phyloP scores from a whole-genome alignment of 805 yeast species.

The Blastobotrys parvus region DNA sequence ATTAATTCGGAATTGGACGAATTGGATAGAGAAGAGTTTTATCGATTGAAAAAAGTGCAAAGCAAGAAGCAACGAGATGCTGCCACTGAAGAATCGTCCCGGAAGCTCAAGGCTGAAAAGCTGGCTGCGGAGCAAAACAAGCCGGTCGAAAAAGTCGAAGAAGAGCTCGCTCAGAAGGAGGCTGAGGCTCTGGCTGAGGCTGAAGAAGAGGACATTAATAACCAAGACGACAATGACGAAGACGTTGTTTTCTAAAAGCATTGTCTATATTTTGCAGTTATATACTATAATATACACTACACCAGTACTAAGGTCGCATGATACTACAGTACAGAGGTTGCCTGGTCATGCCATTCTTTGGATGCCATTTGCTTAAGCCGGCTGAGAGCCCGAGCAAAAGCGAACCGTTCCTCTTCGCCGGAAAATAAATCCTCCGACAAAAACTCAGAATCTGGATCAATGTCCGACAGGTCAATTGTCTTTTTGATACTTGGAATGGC shows the following conservation, averaged over 20 bases:
- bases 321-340: not conserved
- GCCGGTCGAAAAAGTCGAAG: constrained; percentile 13
- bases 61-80: constrained; percentile 82
- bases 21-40: constrained; percentile 96
- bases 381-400: constrained; percentile 90
- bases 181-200: not conserved
- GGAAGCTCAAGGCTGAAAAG: constrained; percentile 8
- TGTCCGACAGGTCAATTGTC: constrained; percentile 43
- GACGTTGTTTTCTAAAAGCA: constrained; percentile 33
- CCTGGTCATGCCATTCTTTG: constrained; percentile 57
- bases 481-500: constrained; percentile 41
- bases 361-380: constrained; percentile 92
- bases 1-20: constrained; percentile 96
- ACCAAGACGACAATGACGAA: constrained; percentile 34
- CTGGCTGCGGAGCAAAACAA: constrained; percentile 21
- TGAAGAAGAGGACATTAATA: not conserved
- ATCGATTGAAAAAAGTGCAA: constrained; percentile 91
- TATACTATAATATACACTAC: too few relatives aligned
- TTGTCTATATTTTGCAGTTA: not conserved
- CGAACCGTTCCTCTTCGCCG: constrained; percentile 91
- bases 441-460: constrained; percentile 61
- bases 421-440: constrained; percentile 41
- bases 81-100: constrained; percentile 47
- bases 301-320: not conserved
- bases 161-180: constrained; percentile 8